Conservation (phyloP, 129 eudicot genomes). For the Flaveria linearis region DNA sequence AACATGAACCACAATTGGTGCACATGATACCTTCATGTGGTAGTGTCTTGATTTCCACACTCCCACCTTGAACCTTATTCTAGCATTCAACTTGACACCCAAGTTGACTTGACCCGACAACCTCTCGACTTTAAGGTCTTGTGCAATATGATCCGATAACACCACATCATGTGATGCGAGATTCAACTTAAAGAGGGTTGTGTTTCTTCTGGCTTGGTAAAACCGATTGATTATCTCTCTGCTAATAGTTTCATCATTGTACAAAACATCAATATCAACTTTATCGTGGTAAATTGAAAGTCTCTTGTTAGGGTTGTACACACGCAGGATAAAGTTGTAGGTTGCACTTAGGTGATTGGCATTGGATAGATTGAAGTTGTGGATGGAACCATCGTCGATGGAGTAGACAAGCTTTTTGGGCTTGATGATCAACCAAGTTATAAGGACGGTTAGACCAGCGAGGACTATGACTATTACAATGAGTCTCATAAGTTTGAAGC, state of each 20-base stretch:
- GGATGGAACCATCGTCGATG: constrained; percentile 60
- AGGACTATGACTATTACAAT: constrained; percentile 53
- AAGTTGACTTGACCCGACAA: constrained; percentile 51
- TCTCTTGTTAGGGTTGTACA: constrained; percentile 66
- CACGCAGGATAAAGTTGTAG: constrained; percentile 56
- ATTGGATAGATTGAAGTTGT: constrained; percentile 48
- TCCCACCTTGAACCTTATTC: constrained; percentile 73
- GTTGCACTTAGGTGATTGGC: constrained; percentile 52
- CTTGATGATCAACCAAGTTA: constrained; percentile 57
- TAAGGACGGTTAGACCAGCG: constrained; percentile 58
- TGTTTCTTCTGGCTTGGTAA: constrained; percentile 60
- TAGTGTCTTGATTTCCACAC: constrained; percentile 57
- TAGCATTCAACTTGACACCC: constrained; percentile 51
- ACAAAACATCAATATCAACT: constrained; percentile 47
- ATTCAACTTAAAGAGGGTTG: constrained; percentile 48
- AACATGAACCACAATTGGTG: constrained; percentile 44
- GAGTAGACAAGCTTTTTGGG: constrained; percentile 61
- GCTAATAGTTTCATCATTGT: constrained; percentile 49
- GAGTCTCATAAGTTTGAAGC: constrained; percentile 33
- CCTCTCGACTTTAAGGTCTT: constrained; percentile 52
- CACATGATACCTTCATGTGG: constrained; percentile 54
- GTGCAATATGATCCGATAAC: constrained; percentile 27
- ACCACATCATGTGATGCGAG: constrained; percentile 47
- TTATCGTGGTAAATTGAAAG: constrained; percentile 68
- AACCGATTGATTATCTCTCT: constrained; percentile 47